Percentiles rank a stretch among this genome's conserved stretches.
Evolutionary conservation across 2,329 filamentous ascomycete species (phyloP).

Genomic region (Phoma sp.): DNA sequence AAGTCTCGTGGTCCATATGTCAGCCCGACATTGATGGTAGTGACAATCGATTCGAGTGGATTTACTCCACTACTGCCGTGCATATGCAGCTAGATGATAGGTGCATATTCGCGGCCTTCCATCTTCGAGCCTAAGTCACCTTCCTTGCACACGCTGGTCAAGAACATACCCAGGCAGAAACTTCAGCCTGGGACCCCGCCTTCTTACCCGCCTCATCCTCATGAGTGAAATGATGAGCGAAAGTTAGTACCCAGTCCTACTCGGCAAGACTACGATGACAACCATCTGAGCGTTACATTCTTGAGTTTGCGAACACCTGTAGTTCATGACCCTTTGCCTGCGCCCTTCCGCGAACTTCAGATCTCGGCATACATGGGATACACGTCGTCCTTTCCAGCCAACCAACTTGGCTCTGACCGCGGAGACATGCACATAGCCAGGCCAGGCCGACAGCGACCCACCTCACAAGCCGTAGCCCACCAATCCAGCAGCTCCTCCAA

Average conservation of each 20-base stretch:
- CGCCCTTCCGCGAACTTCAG: background rate
- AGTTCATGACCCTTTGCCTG: background rate
- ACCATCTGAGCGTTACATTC: background rate
- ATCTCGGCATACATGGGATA: slow-evolving; percentile 23
- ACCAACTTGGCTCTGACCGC: slow-evolving; percentile 28
- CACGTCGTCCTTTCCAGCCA: slow-evolving; percentile 24
- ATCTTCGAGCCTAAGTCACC: slow-evolving; percentile 32
- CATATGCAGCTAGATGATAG: slow-evolving; percentile 48
- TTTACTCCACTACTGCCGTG: slow-evolving; percentile 39
- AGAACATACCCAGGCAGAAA: slow-evolving; percentile 19
- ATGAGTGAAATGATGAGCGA: background rate
- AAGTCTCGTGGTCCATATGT: slow-evolving; percentile 23
- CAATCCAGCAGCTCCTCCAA: slow-evolving; percentile 31
- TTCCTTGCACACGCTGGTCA: slow-evolving; percentile 28
- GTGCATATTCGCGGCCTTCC: slow-evolving; percentile 41
- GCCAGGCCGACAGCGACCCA: slow-evolving; percentile 33
- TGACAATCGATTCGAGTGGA: slow-evolving; percentile 26
- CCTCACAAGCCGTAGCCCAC: slow-evolving; percentile 25
- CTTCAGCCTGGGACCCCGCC: slow-evolving; percentile 32
- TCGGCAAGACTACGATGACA: background rate
- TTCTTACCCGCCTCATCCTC: slow-evolving; percentile 14
- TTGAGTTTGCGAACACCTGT: background rate
- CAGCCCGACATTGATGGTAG: slow-evolving; percentile 26
- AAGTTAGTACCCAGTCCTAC: background rate
- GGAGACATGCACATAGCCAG: slow-evolving; percentile 34